phyloP scores from a whole-genome alignment of 176 grass and related monocot genomes.

The Musa beccarii region DNA sequence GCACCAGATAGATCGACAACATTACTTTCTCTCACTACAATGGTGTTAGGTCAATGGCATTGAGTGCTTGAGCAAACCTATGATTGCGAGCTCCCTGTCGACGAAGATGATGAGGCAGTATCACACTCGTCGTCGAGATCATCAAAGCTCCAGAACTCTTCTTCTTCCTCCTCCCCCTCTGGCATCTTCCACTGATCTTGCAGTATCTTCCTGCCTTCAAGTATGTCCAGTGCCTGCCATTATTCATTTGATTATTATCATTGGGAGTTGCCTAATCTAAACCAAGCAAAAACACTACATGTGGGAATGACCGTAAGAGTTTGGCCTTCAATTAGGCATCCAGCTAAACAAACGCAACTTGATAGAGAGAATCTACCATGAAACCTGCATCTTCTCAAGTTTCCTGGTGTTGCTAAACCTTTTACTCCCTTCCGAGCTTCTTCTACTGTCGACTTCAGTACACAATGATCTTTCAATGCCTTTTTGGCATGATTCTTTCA shows the following conservation, averaged over 20 bases:
- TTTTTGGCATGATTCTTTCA: neutral
- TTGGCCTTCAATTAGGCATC: neutral
- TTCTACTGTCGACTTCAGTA: neutral
- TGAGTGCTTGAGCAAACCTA: neutral
- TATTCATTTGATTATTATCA: slow-evolving; percentile 11
- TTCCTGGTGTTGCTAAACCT: neutral
- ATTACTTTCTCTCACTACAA: neutral
- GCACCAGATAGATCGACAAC: neutral
- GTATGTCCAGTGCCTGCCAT: slow-evolving; percentile 29
- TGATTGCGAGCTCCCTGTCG: neutral
- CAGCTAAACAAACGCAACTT: neutral
- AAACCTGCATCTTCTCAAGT: neutral
- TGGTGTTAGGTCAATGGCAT: neutral
- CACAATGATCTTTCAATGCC: neutral
- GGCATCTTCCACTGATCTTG: slow-evolving; percentile 24
- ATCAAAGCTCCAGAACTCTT: slow-evolving; percentile 25
- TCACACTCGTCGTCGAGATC: slow-evolving; percentile 12
- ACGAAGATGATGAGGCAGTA: neutral
- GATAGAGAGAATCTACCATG: neutral
- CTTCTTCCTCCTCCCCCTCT: slow-evolving; percentile 19
- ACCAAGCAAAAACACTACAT: slow-evolving; percentile 5
- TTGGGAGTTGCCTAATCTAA: slow-evolving; percentile 2
- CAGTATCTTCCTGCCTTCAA: slow-evolving; percentile 15
- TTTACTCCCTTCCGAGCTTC: neutral
- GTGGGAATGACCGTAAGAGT: neutral